These are phyloP conservation scores for Pyricularia pennisetigena DNA, from an alignment of 2,329 filamentous ascomycete species.

Conservation along the genomic window DNA sequence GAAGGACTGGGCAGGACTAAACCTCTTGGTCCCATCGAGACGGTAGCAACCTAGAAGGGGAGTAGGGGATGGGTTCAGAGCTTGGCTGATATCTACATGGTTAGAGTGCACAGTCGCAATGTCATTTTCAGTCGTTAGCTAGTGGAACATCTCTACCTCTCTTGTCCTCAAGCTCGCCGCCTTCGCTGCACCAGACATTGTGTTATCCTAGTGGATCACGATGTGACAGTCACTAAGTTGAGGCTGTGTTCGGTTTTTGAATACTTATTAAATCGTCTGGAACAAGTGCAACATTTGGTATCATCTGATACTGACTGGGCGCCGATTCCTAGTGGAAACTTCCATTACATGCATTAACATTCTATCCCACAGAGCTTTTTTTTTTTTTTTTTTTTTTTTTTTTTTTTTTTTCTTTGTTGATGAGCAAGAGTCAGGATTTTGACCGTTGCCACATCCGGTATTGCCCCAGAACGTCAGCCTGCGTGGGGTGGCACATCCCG, in stretches of 20 bases:
- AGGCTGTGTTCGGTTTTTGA: background rate
- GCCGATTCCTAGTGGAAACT: no score
- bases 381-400: no score
- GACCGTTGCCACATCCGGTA: background rate
- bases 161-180: background rate
- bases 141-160: background rate
- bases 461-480: background rate
- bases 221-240: background rate
- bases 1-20: conserved; percentile 81
- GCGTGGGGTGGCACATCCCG: background rate
- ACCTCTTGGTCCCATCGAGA: conserved; percentile 18
- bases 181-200: background rate
- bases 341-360: no score
- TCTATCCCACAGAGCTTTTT: no score
- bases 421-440: no score
- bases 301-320: no score
- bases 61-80: background rate
- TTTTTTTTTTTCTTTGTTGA: no score
- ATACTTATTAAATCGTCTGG: background rate
- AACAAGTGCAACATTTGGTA: no score
- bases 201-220: background rate
- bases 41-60: background rate
- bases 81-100: no score
- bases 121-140: background rate
- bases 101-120: background rate